These are phyloP conservation scores for Verticillium klebahnii DNA, from an alignment of 2,329 filamentous ascomycete genomes.

Conservation along the genomic window DNA sequence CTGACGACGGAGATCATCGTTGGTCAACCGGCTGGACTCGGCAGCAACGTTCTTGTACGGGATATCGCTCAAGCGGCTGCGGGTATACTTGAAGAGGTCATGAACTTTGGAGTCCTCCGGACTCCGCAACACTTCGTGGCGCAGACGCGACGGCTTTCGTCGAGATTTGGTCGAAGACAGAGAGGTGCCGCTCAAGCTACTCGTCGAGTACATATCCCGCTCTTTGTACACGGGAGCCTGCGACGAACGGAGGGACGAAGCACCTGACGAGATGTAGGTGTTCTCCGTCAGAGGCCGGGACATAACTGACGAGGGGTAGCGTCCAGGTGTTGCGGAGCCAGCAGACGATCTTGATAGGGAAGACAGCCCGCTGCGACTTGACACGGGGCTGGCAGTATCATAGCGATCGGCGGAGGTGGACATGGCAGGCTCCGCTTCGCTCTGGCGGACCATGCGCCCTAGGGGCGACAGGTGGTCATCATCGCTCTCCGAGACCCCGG, in stretches of 20 bases:
- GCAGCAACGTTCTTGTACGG: slow-evolving; percentile 66
- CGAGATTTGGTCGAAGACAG: slow-evolving; percentile 42
- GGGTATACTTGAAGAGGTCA: slow-evolving; percentile 84
- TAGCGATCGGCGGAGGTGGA: slow-evolving; percentile 51
- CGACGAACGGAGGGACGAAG: slow-evolving; percentile 46
- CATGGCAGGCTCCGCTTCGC: slow-evolving; percentile 56
- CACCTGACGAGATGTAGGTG: slow-evolving; percentile 64
- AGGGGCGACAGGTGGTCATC: slow-evolving; percentile 73
- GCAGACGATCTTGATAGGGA: slow-evolving; percentile 49
- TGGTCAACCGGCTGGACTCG: slow-evolving; percentile 58
- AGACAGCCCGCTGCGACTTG: slow-evolving; percentile 59
- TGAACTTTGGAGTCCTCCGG: slow-evolving; percentile 51
- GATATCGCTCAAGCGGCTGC: slow-evolving; percentile 75
- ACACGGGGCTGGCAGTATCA: slow-evolving; percentile 62
- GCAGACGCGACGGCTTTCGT: slow-evolving; percentile 59
- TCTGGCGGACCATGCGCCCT: slow-evolving; percentile 68
- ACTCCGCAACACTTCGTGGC: slow-evolving; percentile 75
- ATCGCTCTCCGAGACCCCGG: slow-evolving; percentile 67
- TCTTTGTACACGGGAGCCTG: slow-evolving; percentile 14
- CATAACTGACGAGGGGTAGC: slow-evolving; percentile 43
- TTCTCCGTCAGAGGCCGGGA: slow-evolving; percentile 56
- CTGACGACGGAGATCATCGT: slow-evolving; percentile 77
- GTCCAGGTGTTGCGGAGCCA: slow-evolving; percentile 46
- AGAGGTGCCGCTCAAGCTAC: slow-evolving; percentile 43
- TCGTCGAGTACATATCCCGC: slow-evolving; percentile 53